Percentiles rank a stretch among this genome's conserved stretches.
Conservation (phyloP, 169 alveolate species). For the Blepharisma undulans region DNA sequence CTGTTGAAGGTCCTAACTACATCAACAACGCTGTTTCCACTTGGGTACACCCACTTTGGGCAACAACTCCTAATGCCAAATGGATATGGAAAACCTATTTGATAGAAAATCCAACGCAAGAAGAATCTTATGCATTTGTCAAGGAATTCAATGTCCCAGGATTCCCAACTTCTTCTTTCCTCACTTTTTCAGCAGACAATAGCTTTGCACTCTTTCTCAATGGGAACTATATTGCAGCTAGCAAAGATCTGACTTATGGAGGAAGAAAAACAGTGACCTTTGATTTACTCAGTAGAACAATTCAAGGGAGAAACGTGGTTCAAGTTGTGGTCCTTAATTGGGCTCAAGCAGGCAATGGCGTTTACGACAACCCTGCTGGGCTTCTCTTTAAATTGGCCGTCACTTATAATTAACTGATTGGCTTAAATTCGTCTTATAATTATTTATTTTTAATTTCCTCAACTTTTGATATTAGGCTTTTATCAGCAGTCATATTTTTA, state of each 20-base stretch:
- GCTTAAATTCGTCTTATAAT: not conserved
- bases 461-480: not conserved
- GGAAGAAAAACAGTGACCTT: not conserved
- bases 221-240: not conserved
- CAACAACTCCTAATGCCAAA: not conserved
- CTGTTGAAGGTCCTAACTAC: not conserved
- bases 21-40: not conserved
- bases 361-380: not conserved
- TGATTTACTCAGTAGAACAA: not conserved
- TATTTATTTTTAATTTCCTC: not conserved
- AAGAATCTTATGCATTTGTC: not conserved
- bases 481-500: not conserved
- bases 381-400: not conserved
- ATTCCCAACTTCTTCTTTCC: not conserved
- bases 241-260: not conserved
- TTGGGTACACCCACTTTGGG: not conserved
- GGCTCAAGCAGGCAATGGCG: not conserved
- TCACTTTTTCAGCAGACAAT: not conserved
- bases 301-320: not conserved
- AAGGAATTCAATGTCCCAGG: not conserved
- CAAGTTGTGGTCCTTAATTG: not conserved
- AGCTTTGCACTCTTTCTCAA: not conserved
- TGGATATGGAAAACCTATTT: not conserved
- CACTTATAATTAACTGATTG: not conserved
- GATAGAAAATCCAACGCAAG: not conserved